These are phyloP conservation scores for Omphalea diandra DNA, from an alignment of 441 rosid species.

Conservation along the genomic window DNA sequence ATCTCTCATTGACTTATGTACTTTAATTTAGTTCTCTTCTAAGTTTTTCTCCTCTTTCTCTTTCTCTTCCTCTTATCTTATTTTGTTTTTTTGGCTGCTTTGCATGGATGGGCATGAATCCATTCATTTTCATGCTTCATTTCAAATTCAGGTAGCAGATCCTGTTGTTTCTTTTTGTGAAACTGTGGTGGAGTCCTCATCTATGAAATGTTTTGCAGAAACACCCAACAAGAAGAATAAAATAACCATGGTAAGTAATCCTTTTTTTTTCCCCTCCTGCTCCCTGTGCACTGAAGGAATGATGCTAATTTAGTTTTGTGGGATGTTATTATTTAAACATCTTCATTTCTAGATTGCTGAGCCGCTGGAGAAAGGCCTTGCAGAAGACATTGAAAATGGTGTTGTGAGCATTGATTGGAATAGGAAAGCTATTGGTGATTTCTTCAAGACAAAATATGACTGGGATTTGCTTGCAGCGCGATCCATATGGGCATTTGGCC, in stretches of 20 bases:
- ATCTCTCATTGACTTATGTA: conserved; percentile 6
- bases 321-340: neutral
- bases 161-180: conserved; percentile 98
- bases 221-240: conserved; percentile 97
- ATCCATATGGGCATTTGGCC: conserved; percentile 99
- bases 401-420: conserved; percentile 91
- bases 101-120: neutral
- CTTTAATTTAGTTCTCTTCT: conserved; percentile 11
- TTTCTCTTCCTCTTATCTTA: neutral
- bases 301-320: neutral
- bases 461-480: conserved; percentile 99
- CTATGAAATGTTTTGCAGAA: conserved; percentile 98
- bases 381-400: conserved; percentile 91
- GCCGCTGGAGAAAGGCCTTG: conserved; percentile 94
- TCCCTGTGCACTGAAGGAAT: neutral
- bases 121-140: conserved; percentile 14
- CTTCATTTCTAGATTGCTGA: conserved; percentile 76
- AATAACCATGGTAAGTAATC: conserved; percentile 74
- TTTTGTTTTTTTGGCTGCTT: neutral
- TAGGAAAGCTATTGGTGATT: conserved; percentile 82
- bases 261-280: conserved; percentile 14
- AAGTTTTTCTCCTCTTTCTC: too few species aligned
- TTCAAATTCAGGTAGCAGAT: conserved; percentile 73
- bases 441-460: conserved; percentile 87
- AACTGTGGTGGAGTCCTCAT: conserved; percentile 96